Evolutionary conservation across 306 rosid species (phyloP).

Genomic region (Cucurbita ficifolia): DNA sequence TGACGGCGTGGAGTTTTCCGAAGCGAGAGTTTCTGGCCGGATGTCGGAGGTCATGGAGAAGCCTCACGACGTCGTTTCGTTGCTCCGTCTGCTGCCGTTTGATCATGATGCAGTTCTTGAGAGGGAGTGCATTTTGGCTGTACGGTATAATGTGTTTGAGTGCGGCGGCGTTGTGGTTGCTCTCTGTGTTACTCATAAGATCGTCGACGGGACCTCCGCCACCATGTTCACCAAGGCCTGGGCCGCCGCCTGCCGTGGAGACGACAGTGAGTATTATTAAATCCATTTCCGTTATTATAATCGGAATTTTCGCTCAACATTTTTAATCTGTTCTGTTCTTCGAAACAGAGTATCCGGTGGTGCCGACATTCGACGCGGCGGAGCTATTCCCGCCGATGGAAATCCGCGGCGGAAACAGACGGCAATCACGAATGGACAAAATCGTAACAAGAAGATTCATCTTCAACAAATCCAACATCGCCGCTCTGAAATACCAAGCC

Average conservation of each 20-base stretch:
- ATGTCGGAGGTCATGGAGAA: neutral
- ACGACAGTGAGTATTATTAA: neutral
- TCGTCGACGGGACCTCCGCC: neutral
- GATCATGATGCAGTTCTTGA: neutral
- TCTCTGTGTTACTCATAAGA: neutral
- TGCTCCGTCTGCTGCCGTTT: neutral
- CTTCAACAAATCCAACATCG: constrained; percentile 3
- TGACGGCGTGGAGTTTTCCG: constrained; percentile 11
- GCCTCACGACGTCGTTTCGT: neutral
- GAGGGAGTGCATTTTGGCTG: neutral
- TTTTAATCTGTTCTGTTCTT: neutral
- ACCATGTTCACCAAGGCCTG: neutral
- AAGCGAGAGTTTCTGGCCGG: neutral
- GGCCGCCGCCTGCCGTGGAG: neutral
- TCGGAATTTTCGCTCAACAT: too few species aligned
- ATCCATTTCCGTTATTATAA: too few species aligned
- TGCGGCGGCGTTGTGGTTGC: constrained; percentile 7
- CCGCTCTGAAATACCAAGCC: constrained; percentile 2
- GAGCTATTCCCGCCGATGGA: neutral
- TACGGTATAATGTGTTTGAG: neutral
- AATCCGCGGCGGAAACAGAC: neutral
- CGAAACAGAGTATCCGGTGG: neutral
- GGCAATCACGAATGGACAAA: neutral
- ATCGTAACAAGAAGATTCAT: constrained; percentile 13
- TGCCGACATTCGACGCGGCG: neutral